phyloP scores from a whole-genome alignment of 768 basidiomycete species.

The Cystobasidium ongulense region DNA sequence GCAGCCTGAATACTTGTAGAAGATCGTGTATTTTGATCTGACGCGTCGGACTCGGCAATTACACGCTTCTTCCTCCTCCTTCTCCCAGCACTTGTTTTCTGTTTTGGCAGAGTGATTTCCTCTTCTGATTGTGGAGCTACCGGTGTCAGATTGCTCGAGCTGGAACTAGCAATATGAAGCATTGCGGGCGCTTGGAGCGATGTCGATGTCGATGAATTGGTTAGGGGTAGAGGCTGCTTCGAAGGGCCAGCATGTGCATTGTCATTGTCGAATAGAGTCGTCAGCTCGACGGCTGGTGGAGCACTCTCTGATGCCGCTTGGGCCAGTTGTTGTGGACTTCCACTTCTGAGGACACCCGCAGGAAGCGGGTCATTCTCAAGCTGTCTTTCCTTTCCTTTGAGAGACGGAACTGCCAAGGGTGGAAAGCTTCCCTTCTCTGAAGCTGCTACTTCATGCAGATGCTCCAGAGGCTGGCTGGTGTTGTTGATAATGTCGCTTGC shows the following conservation, averaged over 20 bases:
- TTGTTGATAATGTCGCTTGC: not conserved
- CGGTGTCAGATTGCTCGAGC: not conserved
- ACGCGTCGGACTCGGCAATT: not conserved
- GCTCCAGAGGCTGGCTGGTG: not conserved
- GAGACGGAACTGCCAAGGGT: not conserved
- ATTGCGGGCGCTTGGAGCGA: not conserved
- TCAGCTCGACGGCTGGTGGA: not conserved
- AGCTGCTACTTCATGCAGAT: not conserved
- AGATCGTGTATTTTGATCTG: not conserved
- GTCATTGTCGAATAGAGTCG: not conserved
- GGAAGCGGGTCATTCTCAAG: not conserved
- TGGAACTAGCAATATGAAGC: not conserved
- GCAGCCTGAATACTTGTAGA: not conserved
- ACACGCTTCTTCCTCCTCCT: not conserved
- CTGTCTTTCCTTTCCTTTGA: not conserved
- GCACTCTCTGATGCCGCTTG: not conserved
- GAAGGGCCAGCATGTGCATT: not conserved
- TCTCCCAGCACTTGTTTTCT: not conserved
- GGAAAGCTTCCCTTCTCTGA: not conserved
- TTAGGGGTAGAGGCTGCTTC: not conserved
- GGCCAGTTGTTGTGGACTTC: not conserved
- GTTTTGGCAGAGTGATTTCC: not conserved
- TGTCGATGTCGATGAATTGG: not conserved
- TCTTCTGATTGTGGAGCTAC: not conserved
- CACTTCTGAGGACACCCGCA: not conserved